A percentile compares a stretch with the other conserved stretches of the same genome.
Conservation (phyloP, 1,284 basidiomycete species). For the Neotropicomus parvogracilis region DNA sequence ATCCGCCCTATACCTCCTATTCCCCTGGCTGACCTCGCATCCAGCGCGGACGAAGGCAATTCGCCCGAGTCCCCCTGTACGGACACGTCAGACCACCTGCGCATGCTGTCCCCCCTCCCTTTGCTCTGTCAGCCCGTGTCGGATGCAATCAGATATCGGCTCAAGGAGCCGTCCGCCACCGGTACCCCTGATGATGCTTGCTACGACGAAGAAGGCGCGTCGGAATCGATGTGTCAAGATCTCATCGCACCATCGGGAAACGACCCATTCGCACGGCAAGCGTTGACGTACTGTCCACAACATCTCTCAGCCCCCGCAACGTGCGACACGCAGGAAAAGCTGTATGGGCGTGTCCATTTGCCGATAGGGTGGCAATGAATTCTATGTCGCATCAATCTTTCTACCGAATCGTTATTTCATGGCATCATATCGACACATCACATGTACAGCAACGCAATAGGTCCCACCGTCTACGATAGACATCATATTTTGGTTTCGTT, state of each 20-base stretch:
- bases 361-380: slow-evolving; percentile 24
- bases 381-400: slow-evolving; percentile 4
- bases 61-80: not conserved
- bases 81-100: slow-evolving; percentile 2
- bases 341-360: slow-evolving; percentile 22
- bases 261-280: slow-evolving; percentile 18
- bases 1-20: slow-evolving; percentile 52
- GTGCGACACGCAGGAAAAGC: slow-evolving; percentile 15
- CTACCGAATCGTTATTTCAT: slow-evolving; percentile 17
- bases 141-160: slow-evolving; percentile 30
- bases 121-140: slow-evolving; percentile 35
- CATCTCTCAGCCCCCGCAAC: slow-evolving; percentile 12
- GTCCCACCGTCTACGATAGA: slow-evolving; percentile 18
- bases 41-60: slow-evolving; percentile 21
- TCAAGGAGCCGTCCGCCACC: slow-evolving; percentile 15
- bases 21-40: slow-evolving; percentile 45
- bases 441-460: slow-evolving; percentile 30
- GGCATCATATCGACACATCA: slow-evolving; percentile 23
- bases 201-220: slow-evolving; percentile 14
- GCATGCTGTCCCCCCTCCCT: slow-evolving; percentile 29
- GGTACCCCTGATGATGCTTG: slow-evolving; percentile 3
- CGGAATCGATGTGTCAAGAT: slow-evolving; percentile 23
- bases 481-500: slow-evolving; percentile 16
- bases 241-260: slow-evolving; percentile 7
- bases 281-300: slow-evolving; percentile 14